Evolutionary conservation across 257 asterid genomes (phyloP), one percentile per base, ranked within the genome.

Genomic region (Solanum clarkiae): DNA sequence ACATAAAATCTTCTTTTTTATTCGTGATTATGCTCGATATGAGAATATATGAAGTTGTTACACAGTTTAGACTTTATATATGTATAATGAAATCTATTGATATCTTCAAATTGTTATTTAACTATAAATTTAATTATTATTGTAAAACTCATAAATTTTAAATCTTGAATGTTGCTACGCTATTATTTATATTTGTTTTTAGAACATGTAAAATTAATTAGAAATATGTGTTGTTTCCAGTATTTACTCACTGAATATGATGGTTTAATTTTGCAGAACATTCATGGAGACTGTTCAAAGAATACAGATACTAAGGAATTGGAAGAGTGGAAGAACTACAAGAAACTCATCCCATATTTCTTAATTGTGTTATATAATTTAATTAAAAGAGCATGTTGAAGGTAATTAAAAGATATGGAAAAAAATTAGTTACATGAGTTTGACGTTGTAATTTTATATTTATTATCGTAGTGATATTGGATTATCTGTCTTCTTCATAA

Each of bases 241-340:
- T 62, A 62, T 49, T 51, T 77, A 51, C 60, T 77, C 4, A 26
- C 44, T 59, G 55, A 18, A 10, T 14, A 59, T 75, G 13, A 42
- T 81, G 81, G 0, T 59, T 59, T 59, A 59, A 20, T 59, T 62
- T 81, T 85, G 93, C 94, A 94, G 96, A 79, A 85, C 75, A 54
- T 92, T 94, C 87, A 80, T 86, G 74, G 84, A 81, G 74, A 36
- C 84, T 20, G 84, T 42, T 81, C 74, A 57, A 12, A 81, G 84
- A 62, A 81, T 81, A 59, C 71, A 81, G 40, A 57, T 81, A n/a
- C 10, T 81, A 59, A 59, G 84, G 57, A 81, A 20, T 81, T 47
- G 72, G 45, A 51, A 77, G 82, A 77, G 45, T 24, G 26, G 63
- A 51, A 16, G 47, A 77, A 77, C 24, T 26, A 24, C 63, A 51